Percentiles rank a stretch among this genome's conserved stretches.
These are phyloP conservation scores for Scleromitrula shiraiana DNA, from an alignment of 2,329 filamentous ascomycete species.

Conservation along the genomic window DNA sequence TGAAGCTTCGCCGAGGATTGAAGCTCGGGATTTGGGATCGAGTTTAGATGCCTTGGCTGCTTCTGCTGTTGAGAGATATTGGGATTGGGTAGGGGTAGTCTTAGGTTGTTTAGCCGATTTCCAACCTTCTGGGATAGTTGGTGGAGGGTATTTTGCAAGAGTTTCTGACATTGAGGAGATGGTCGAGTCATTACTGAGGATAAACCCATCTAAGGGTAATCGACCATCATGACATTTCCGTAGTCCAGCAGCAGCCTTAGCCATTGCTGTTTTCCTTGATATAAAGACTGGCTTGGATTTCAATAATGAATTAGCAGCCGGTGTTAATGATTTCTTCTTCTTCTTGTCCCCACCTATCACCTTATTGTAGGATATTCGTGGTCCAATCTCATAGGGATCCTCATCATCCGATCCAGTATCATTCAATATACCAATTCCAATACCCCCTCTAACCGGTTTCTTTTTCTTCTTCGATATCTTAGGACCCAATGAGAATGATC, in stretches of 20 bases:
- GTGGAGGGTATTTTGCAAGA: slow-evolving; percentile 50
- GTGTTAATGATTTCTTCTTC: slow-evolving; percentile 56
- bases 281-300: slow-evolving; percentile 66
- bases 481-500: slow-evolving; percentile 16
- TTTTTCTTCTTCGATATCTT: slow-evolving; percentile 39
- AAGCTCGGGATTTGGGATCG: slow-evolving; percentile 68
- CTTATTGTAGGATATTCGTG: slow-evolving; percentile 79
- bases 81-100: slow-evolving; percentile 24
- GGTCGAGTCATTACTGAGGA: slow-evolving; percentile 51
- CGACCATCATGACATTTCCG: slow-evolving; percentile 78
- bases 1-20: slow-evolving; percentile 69
- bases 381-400: slow-evolving; percentile 86
- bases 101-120: slow-evolving; percentile 48
- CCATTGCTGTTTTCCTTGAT: slow-evolving; percentile 51
- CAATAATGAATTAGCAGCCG: slow-evolving; percentile 54
- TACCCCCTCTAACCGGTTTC: slow-evolving; percentile 51
- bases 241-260: slow-evolving; percentile 37
- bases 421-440: slow-evolving; percentile 84
- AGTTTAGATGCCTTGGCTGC: slow-evolving; percentile 70
- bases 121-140: slow-evolving; percentile 67
- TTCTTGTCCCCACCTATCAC: slow-evolving; percentile 75
- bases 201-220: slow-evolving; percentile 71
- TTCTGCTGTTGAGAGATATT: slow-evolving; percentile 62
- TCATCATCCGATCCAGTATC: slow-evolving; percentile 94
- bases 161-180: slow-evolving; percentile 38